Evolutionary conservation across 2,329 filamentous ascomycete species (phyloP).

Genomic region (Hypoxylon sp.): DNA sequence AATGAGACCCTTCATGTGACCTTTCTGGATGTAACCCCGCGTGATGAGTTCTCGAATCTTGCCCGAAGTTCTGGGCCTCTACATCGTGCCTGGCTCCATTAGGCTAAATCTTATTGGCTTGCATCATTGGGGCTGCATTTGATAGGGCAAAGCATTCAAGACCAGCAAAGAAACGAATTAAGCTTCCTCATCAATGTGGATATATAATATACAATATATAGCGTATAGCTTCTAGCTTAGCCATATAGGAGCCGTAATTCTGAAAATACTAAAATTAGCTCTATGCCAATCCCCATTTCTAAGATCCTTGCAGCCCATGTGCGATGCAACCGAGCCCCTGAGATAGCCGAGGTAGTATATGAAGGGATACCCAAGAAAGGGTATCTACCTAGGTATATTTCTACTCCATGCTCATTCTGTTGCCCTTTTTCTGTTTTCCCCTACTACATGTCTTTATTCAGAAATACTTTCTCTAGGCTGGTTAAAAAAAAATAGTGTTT

Average conservation of each 20-base stretch:
- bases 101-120: slow-evolving; percentile 41
- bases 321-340: not conserved
- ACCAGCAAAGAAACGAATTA: not conserved
- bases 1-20: slow-evolving; percentile 26
- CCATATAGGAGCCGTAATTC: not conserved
- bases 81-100: slow-evolving; percentile 11
- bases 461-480: not conserved
- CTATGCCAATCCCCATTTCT: not conserved
- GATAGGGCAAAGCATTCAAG: slow-evolving; percentile 23
- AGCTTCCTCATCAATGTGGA: slow-evolving; percentile 3
- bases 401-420: not conserved
- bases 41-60: slow-evolving; percentile 3
- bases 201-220: slow-evolving; percentile 29
- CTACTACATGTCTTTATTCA: not conserved
- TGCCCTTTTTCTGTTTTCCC: not conserved
- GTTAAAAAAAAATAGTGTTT: not conserved
- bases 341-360: slow-evolving; percentile 3
- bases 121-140: slow-evolving; percentile 33
- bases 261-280: slow-evolving; percentile 16
- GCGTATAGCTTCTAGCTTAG: slow-evolving; percentile 12
- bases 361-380: not conserved
- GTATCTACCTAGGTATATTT: not conserved
- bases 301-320: not conserved
- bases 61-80: slow-evolving; percentile 15
- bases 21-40: slow-evolving; percentile 23